Conservation (phyloP, 1,139 yeast genomes). For the Candida gigantensis region DNA sequence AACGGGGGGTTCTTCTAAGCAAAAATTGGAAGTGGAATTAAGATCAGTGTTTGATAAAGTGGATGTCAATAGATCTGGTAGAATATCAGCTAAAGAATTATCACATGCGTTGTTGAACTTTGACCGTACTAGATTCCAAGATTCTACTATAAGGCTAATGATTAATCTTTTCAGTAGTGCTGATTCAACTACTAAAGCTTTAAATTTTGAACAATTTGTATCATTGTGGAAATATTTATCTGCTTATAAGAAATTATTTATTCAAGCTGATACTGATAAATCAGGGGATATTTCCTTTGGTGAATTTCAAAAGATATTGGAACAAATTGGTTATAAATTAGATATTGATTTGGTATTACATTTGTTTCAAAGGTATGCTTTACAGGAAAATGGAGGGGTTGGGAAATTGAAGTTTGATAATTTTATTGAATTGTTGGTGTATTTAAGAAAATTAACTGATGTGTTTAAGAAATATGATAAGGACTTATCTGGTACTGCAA, state of each 20-base stretch:
- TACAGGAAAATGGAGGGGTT: constrained; percentile 36
- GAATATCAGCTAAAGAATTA: constrained; percentile 58
- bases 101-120: constrained; percentile 64
- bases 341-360: constrained; percentile 63
- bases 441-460: constrained; percentile 75
- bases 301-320: constrained; percentile 67
- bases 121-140: constrained; percentile 63
- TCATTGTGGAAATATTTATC: constrained; percentile 71
- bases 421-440: constrained; percentile 78
- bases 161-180: constrained; percentile 52
- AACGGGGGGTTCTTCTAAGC: constrained; percentile 12
- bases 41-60: constrained; percentile 57
- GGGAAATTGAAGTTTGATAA: constrained; percentile 76
- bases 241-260: constrained; percentile 70
- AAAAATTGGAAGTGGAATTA: constrained; percentile 46
- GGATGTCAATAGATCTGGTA: constrained; percentile 56
- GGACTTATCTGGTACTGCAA: constrained; percentile 76
- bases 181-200: constrained; percentile 28
- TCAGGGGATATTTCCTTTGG: constrained; percentile 66
- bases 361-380: constrained; percentile 60
- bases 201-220: constrained; percentile 67
- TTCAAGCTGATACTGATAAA: constrained; percentile 60
- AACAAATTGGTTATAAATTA: constrained; percentile 68
- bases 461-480: constrained; percentile 75
- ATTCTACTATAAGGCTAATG: constrained; percentile 65